phyloP scores from a whole-genome alignment of 805 yeast genomes.

The Gaillardinia entomophila region DNA sequence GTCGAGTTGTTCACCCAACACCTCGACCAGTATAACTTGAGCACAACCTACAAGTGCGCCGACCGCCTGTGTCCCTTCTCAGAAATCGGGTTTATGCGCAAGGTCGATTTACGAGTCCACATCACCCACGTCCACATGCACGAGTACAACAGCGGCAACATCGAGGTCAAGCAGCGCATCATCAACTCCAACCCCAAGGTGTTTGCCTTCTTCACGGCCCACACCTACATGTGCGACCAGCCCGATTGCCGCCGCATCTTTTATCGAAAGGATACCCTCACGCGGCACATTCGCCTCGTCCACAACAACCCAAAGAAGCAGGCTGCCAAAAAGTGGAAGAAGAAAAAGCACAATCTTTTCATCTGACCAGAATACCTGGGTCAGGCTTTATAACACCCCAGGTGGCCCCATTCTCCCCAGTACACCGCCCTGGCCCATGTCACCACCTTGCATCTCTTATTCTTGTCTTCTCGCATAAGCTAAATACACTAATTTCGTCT shows the following conservation, averaged over 20 bases:
- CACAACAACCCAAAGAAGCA: constrained; percentile 40
- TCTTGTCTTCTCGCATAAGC: too few species aligned
- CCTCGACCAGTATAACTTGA: not conserved
- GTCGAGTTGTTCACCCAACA: not conserved
- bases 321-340: constrained; percentile 11
- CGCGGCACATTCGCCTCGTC: constrained; percentile 47
- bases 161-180: not conserved
- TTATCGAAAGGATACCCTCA: constrained; percentile 48
- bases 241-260: constrained; percentile 42
- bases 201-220: not conserved
- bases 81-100: not conserved
- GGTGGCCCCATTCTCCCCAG: too few species aligned
- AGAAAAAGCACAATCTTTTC: too few species aligned
- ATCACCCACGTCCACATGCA: not conserved
- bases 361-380: too few species aligned
- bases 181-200: not conserved
- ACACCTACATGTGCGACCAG: constrained; percentile 1
- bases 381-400: too few species aligned
- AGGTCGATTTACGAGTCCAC: not conserved
- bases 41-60: not conserved
- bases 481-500: too few species aligned
- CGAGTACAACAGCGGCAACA: not conserved
- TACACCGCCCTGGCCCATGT: too few species aligned
- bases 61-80: not conserved
- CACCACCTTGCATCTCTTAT: too few species aligned